Evolutionary conservation across 2,329 filamentous ascomycete species (phyloP).

Genomic region (Annulohypoxylon truncatum): DNA sequence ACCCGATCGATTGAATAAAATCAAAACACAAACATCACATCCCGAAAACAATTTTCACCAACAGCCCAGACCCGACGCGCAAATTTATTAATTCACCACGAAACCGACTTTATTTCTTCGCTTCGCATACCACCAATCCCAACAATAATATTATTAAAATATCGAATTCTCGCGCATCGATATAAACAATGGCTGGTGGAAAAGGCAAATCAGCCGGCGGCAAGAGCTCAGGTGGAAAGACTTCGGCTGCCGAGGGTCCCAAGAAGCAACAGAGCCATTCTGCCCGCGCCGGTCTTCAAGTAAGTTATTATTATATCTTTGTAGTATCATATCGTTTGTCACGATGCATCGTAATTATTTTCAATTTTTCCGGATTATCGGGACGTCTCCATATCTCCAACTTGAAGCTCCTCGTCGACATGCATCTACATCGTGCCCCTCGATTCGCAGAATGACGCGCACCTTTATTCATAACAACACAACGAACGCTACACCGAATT

Average conservation of each 20-base stretch:
- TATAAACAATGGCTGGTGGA: constrained; percentile 76
- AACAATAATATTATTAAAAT: constrained; percentile 18
- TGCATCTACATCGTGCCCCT: constrained; percentile 28
- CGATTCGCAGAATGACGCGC: constrained; percentile 39
- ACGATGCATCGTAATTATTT: constrained; percentile 40
- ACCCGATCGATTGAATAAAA: constrained; percentile 31
- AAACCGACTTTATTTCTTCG: constrained; percentile 25
- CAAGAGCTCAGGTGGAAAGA: constrained; percentile 60
- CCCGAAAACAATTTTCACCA: constrained; percentile 46
- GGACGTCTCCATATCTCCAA: constrained; percentile 36
- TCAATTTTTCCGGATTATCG: constrained; percentile 9
- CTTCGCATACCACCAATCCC: constrained; percentile 5
- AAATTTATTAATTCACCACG: constrained; percentile 35
- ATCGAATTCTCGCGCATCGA: constrained; percentile 39
- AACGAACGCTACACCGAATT: background rate
- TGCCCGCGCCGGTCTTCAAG: constrained; percentile 93
- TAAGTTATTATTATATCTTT: constrained; percentile 63
- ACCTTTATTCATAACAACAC: constrained; percentile 22
- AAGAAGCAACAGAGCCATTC: constrained; percentile 97
- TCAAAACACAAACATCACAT: constrained; percentile 47
- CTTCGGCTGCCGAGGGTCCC: constrained; percentile 66
- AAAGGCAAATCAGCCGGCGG: constrained; percentile 94
- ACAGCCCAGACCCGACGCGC: constrained; percentile 45
- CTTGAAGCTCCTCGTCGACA: constrained; percentile 26
- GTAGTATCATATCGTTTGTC: constrained; percentile 10